A percentile compares a stretch with the other conserved stretches of the same genome.
These are phyloP conservation scores for Colletotrichum orbiculare DNA, from an alignment of 2,329 filamentous ascomycete genomes.

Conservation along the genomic window DNA sequence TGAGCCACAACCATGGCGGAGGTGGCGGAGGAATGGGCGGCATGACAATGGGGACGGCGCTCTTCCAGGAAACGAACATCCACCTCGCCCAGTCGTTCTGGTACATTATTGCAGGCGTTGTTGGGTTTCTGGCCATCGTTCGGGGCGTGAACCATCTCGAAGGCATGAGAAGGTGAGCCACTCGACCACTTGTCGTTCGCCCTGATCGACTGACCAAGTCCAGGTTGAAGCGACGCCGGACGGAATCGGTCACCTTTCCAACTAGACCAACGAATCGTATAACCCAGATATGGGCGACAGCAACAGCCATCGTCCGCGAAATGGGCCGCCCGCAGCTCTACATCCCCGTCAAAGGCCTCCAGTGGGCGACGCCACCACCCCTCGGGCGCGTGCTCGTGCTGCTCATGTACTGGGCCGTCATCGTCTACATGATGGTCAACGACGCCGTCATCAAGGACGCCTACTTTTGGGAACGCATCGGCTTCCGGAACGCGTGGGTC, in stretches of 20 bases:
- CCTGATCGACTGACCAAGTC: background rate
- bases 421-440: constrained; percentile 67
- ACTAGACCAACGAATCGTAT: constrained; percentile 61
- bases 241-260: constrained; percentile 58
- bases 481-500: constrained; percentile 76
- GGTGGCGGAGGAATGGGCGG: constrained; percentile 30
- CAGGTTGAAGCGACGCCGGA: constrained; percentile 60
- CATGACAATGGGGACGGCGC: constrained; percentile 47
- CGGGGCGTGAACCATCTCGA: constrained; percentile 58
- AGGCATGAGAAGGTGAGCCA: constrained; percentile 54
- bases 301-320: constrained; percentile 68
- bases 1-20: constrained; percentile 39
- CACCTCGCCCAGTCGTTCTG: constrained; percentile 66
- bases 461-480: constrained; percentile 72
- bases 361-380: constrained; percentile 69
- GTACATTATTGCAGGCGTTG: constrained; percentile 65
- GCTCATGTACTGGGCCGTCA: constrained; percentile 67
- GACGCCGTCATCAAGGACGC: constrained; percentile 61
- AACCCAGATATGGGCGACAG: constrained; percentile 66
- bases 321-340: constrained; percentile 66
- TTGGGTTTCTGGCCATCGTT: constrained; percentile 54
- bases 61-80: constrained; percentile 59
- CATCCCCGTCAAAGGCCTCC: constrained; percentile 56
- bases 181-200: background rate
- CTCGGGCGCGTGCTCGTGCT: constrained; percentile 66